Evolutionary conservation across 306 rosid genomes (phyloP).

Genomic region (Canavalia gladiata): DNA sequence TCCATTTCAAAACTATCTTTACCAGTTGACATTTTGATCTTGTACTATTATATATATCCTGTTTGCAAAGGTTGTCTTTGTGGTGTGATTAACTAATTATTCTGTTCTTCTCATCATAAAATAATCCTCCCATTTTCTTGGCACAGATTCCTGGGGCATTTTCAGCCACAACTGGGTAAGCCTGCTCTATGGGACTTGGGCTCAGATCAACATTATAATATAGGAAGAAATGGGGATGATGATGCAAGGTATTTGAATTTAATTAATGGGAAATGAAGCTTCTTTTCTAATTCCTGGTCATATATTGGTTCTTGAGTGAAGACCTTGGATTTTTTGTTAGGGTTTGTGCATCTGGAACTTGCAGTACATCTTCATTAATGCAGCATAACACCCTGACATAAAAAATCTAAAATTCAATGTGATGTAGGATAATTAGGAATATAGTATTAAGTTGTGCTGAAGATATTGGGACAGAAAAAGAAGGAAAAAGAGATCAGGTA

Average conservation of each 20-base stretch:
- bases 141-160: constrained; percentile 83
- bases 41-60: constrained; percentile 9
- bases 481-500: not conserved
- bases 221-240: constrained; percentile 57
- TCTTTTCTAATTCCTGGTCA: not conserved
- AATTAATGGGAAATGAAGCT: not conserved
- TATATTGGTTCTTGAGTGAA: constrained; percentile 19
- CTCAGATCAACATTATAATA: constrained; percentile 70
- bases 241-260: constrained; percentile 51
- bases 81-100: constrained; percentile 4
- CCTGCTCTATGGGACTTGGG: constrained; percentile 87
- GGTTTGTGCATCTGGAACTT: constrained; percentile 15
- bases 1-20: not conserved
- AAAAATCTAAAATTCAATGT: not conserved
- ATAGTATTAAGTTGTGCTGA: not conserved
- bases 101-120: constrained; percentile 17
- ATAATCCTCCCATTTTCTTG: constrained; percentile 31
- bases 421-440: not conserved
- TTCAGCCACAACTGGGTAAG: constrained; percentile 80
- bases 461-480: constrained; percentile 21
- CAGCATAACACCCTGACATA: not conserved
- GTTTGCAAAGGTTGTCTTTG: not conserved
- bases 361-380: constrained; percentile 10
- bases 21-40: not conserved
- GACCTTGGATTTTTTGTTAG: not conserved